Percentiles rank a stretch among this genome's conserved stretches.
Evolutionary conservation across 1,284 basidiomycete species (phyloP).

Genomic region (Heterobasidion occidentale): DNA sequence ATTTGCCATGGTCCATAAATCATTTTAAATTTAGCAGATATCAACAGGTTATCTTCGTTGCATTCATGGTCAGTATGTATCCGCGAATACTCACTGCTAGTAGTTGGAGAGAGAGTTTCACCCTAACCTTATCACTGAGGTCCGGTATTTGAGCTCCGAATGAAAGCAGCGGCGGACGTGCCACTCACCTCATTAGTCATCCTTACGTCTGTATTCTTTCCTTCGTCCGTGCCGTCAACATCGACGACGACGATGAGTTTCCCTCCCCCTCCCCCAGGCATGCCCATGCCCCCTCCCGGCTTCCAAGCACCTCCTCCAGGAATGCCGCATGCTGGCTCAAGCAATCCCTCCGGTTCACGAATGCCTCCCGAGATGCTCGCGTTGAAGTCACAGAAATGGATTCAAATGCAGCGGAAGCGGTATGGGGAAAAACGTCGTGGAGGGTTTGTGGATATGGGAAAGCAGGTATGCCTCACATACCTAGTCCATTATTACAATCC

Average conservation of each 20-base stretch:
- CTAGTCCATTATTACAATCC: constrained; percentile 1
- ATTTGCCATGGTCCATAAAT: no score
- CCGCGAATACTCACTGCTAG: background rate
- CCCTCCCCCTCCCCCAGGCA: constrained; percentile 44
- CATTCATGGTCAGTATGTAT: no score
- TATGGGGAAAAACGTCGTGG: constrained; percentile 87
- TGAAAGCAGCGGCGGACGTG: background rate
- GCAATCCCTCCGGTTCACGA: constrained; percentile 43
- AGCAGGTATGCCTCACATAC: constrained; percentile 54
- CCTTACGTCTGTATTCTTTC: constrained; percentile 4
- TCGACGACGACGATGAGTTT: constrained; percentile 15
- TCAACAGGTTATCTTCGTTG: no score
- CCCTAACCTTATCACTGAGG: background rate
- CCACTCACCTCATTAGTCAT: background rate
- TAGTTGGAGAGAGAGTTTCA: background rate
- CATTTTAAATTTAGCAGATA: no score
- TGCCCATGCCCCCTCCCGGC: constrained; percentile 51
- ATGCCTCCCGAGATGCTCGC: constrained; percentile 75
- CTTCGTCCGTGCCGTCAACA: constrained; percentile 16
- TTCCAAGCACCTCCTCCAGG: constrained; percentile 45
- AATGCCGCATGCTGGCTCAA: constrained; percentile 25
- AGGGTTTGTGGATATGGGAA: constrained; percentile 88
- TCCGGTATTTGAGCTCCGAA: background rate
- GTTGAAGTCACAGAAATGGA: constrained; percentile 90
- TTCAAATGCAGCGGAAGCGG: constrained; percentile 86